Base-by-base conservation (phyloP, 73 alveolate species). In the Uronychia binucleata region DNA sequence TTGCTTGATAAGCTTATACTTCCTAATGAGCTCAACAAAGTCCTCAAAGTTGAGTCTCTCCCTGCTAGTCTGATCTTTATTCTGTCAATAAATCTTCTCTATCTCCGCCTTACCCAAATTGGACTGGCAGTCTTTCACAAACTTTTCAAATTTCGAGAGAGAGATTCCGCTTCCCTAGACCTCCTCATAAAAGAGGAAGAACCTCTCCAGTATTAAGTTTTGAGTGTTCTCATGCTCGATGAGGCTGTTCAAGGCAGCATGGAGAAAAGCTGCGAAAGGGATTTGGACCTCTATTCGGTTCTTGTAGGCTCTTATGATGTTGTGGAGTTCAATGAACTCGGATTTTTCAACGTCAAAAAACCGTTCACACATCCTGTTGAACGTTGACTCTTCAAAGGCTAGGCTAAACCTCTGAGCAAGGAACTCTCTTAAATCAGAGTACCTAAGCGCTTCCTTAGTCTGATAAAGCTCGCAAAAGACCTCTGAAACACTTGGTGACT, bases 241-340 rank as follows among this genome's bases (percentile, higher is more conserved):
- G 5, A 33, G n/a, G 33, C 85, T 57, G 34, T 83, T 83, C 31
- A 83, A 1, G 1, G 85, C 90, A 0, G 75, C 75, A 29, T 85
- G 84, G 76, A 85, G 46, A 31, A 28, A 85, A 1, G 86, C 83
- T 28, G 86, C 59, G 29, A 77, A 86, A 33, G 91, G 91, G 14
- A 85, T 19, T 29, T 34, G 78, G 67, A 85, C 75, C 1, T 85
- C 91, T n/a, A 85, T 59, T 58, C 78, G 76, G 30, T 33, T 74
- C 31, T 82, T 85, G 46, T 67, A 74, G 29, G 79, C 81, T 31
- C 32, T 28, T 33, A 77, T 34, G 11, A 85, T n/a, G 1, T 59
- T 25, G 25, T 77, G 77, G 26, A 29, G 31, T 33, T 80, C 75
- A 28, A 85, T 34, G 11, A 34, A 30, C 26, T 77, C 25, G 1